Conservation (phyloP, 495 filamentous ascomycete genomes). For the Penicillium lividum region DNA sequence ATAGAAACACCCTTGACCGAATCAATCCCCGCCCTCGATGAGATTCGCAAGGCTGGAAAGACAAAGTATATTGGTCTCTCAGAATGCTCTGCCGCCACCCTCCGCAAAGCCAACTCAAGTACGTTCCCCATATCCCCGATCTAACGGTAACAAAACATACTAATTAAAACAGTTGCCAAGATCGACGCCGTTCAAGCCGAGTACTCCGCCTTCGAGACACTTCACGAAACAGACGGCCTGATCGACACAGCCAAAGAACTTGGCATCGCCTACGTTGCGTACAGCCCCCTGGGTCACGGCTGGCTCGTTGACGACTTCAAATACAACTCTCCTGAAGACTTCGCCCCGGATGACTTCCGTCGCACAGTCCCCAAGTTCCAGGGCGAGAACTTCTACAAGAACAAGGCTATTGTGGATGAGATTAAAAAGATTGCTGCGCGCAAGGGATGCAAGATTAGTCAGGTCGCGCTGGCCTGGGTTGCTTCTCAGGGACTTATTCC, state of each 20-base stretch:
- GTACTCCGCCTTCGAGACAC: constrained; percentile 52
- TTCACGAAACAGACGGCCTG: constrained; percentile 45
- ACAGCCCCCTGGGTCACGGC: constrained; percentile 48
- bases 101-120: constrained; percentile 49
- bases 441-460: constrained; percentile 40
- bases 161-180: constrained; percentile 42
- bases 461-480: constrained; percentile 50
- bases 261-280: constrained; percentile 45
- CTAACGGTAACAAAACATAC: not conserved
- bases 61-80: constrained; percentile 51
- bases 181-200: constrained; percentile 55
- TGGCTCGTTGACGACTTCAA: constrained; percentile 48
- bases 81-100: constrained; percentile 45
- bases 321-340: constrained; percentile 46
- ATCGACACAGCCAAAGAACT: constrained; percentile 44
- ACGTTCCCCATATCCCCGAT: not conserved
- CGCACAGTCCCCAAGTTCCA: constrained; percentile 48
- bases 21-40: constrained; percentile 48
- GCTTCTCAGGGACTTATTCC: constrained; percentile 48
- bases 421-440: constrained; percentile 42
- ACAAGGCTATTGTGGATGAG: constrained; percentile 44
- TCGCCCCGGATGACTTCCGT: constrained; percentile 46
- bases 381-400: constrained; percentile 53
- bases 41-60: constrained; percentile 47
- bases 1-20: constrained; percentile 50